Evolutionary conservation across 192 early-diverging fungal genomes (phyloP).

Genomic region (Mortierella antarctica): DNA sequence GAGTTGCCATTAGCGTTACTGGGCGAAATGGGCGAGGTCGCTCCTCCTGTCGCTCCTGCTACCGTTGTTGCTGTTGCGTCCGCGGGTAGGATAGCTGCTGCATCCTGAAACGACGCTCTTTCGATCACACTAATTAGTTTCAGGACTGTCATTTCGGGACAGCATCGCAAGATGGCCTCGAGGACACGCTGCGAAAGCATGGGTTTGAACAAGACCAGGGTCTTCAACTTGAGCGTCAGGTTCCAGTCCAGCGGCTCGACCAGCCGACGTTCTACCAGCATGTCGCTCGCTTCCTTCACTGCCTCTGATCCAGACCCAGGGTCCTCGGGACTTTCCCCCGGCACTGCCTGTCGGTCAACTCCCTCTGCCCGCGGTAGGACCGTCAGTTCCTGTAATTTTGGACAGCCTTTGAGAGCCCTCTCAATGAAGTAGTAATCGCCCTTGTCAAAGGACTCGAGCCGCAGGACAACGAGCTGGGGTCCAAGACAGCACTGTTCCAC

Average conservation of each 20-base stretch:
- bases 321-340: constrained; percentile 16
- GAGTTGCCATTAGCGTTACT: too few species aligned
- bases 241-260: constrained; percentile 19
- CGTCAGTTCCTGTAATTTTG: constrained; percentile 4
- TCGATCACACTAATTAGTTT: constrained; percentile 19
- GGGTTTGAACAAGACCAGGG: constrained; percentile 11
- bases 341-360: constrained; percentile 8
- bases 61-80: neutral
- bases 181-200: constrained; percentile 16
- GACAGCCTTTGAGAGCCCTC: constrained; percentile 12
- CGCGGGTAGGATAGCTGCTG: neutral
- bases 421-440: constrained; percentile 20
- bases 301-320: constrained; percentile 7
- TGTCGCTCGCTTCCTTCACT: neutral
- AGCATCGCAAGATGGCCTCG: constrained; percentile 1
- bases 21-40: too few species aligned
- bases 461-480: constrained; percentile 9
- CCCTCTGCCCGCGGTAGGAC: constrained; percentile 1
- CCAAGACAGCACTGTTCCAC: constrained; percentile 17
- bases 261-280: constrained; percentile 7
- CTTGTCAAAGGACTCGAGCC: constrained; percentile 6
- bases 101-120: constrained; percentile 1
- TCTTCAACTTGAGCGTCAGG: constrained; percentile 4
- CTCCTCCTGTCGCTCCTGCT: too few species aligned
- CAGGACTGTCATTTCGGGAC: constrained; percentile 8